Base-by-base conservation (phyloP, 306 rosid genomes). In the Rosa multiflora region DNA sequence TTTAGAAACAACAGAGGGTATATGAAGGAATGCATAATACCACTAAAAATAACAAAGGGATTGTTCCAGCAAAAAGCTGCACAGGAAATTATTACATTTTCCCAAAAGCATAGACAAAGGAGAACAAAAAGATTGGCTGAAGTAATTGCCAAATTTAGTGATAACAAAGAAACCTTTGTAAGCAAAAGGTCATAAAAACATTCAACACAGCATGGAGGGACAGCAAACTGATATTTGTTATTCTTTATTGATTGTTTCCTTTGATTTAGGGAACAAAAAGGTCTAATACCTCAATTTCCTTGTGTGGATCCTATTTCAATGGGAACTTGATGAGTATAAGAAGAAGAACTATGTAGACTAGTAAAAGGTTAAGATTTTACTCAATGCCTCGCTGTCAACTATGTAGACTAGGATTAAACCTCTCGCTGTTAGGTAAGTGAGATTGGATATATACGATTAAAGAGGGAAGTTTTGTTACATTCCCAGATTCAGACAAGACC, bases 241-340 rank as follows among this genome's bases (percentile, higher is more conserved):
- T 69, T 78, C 82, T 78, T 76, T 79, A 76, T 76, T 71, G 68
- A 82, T 71, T 67, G 39, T 76, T 76, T 63, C 72, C 84, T 78
- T 74, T 79, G 82, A 66, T 70, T 88, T 83, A 86, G 90, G 88
- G 85, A 84, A 88, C 78, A 82, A 70, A 63, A 80, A 77, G 78
- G 85, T 64, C 78, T 53, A 74, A 53, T 55, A 70, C 77, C 77
- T 82, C 70, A 74, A 78, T 79, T 9, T 49, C 20, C 5, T 49
- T 49, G 4, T 13, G 6, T 49, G 6, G 55, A 49, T 4, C 18
- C 52, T 12, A 48, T 48, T 48, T 48, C 6, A 13, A 13, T 51
- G 23, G n/a, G 2, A 18, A 53, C 8, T 53, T 18, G 9, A 18
- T 6, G 3, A 76, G 64, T 82, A 76, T 82, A 76, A 52, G 75